Percentiles rank a stretch among this genome's conserved stretches.
Evolutionary conservation across 495 filamentous ascomycete species (phyloP).

Genomic region (Penicillium longicatenatum): DNA sequence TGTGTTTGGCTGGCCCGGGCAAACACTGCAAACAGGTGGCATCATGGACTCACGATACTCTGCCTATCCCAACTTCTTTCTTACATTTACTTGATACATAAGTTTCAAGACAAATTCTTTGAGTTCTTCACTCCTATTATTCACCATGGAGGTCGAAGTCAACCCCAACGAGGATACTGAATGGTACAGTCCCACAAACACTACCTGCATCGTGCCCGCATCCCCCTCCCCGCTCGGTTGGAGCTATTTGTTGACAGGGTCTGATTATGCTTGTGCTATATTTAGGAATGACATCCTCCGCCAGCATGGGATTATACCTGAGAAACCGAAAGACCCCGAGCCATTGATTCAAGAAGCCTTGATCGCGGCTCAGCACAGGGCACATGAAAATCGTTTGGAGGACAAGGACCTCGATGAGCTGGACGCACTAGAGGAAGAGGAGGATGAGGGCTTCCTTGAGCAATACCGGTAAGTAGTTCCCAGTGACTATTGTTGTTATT

Average conservation of each 20-base stretch:
- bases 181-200: conserved; percentile 61
- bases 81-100: conserved; percentile 8
- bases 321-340: conserved; percentile 92
- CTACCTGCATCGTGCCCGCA: conserved; percentile 9
- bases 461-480: conserved; percentile 74
- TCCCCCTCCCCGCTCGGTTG: conserved; percentile 14
- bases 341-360: conserved; percentile 96
- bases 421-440: conserved; percentile 90
- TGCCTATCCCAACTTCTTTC: conserved; percentile 3
- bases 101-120: not conserved
- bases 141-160: conserved; percentile 82
- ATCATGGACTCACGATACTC: conserved; percentile 24
- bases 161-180: conserved; percentile 97
- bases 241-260: conserved; percentile 12
- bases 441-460: conserved; percentile 88
- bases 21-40: conserved; percentile 53
- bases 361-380: conserved; percentile 72
- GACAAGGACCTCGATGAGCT: conserved; percentile 93
- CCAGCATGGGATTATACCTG: conserved; percentile 92
- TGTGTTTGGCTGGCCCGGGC: conserved; percentile 41
- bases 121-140: not conserved
- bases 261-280: conserved; percentile 8
- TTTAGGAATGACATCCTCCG: conserved; percentile 97
- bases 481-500: not conserved
- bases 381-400: conserved; percentile 88